Conservation (phyloP, 441 rosid species). For the Syzygium syzygioides region DNA sequence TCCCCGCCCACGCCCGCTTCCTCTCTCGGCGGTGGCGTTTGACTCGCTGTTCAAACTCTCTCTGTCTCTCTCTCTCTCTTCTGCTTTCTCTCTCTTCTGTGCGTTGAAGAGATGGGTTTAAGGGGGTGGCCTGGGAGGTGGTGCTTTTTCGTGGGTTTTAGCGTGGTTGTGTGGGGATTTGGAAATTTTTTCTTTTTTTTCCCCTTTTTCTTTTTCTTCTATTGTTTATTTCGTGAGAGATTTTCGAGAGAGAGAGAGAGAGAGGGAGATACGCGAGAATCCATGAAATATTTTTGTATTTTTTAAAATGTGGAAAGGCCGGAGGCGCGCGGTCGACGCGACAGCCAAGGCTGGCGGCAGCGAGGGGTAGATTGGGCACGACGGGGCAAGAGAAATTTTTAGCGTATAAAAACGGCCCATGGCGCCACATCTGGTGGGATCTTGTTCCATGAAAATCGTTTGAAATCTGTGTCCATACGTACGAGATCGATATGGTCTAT, state of each 20-base stretch:
- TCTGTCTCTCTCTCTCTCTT: slow-evolving; percentile 12
- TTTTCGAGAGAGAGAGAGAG: neutral
- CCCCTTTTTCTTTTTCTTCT: neutral
- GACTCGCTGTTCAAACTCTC: neutral
- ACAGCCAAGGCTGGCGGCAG: neutral
- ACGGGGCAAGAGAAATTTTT: neutral
- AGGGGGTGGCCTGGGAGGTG: neutral
- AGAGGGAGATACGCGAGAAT: neutral
- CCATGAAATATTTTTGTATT: neutral
- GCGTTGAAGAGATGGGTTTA: neutral
- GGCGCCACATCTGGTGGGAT: neutral
- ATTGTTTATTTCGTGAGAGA: neutral
- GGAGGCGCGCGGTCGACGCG: neutral
- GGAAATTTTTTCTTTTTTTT: neutral
- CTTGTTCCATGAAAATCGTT: neutral
- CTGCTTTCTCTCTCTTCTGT: neutral
- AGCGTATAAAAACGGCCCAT: too few species aligned
- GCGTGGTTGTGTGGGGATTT: neutral
- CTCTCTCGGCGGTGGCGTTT: neutral
- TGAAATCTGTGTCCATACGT: neutral
- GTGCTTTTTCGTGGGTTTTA: neutral
- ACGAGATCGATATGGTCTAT: neutral
- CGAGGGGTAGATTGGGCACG: neutral
- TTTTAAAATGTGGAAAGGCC: neutral
- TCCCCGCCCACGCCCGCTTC: neutral